Evolutionary conservation across 2,329 filamentous ascomycete species (phyloP), one percentile per base, ranked within the genome.

Genomic region (Aspergillus brasiliensis): DNA sequence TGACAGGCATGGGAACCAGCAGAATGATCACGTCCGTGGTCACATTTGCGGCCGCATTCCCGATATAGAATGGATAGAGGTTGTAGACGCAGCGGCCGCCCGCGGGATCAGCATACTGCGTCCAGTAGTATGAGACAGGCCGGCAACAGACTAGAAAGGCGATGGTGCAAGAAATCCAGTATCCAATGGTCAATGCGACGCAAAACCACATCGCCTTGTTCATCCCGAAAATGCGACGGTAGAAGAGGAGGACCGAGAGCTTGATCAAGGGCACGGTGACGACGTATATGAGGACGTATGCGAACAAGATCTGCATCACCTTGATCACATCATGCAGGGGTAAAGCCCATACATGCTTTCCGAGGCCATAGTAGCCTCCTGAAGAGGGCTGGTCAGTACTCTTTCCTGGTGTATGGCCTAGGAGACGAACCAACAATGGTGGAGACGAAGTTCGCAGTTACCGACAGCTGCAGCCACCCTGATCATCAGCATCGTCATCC

Each of bases 171-270:
- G 62, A 54, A 51, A 66, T 34, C 4, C 49, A 44, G 46, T 65
- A 65, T 3, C 62, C 61, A 25, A 66, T 27, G 0, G 62, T 54
- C 11, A 66, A 51, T 47, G 59, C 63, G 1, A 37, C 57, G 19
- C 64, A 65, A 49, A 63, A 15, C 17, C 59, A 65, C 19, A 67
- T 37, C 2, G 56, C 21, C 49, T 48, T 55, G 19, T 58, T 62
- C 27, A 66, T 48, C 5, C 62, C 55, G 28, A 66, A 67, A 34
- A 67, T 62, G 8, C 65, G 65, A 19, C 56, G 65, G 40, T 66
- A 66, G 21, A 67, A 51, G 25, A 65, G 53, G 3, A 66, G 51
- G 8, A 66, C 57, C n/a, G 65, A 67, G 1, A 66, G 23, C 51
- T 66, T 65, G 51, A 65, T 55, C 42, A 65, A 46, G 1, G 65